phyloP scores from a whole-genome alignment of 2,329 filamentous ascomycete genomes.

The Fusarium multiceps region DNA sequence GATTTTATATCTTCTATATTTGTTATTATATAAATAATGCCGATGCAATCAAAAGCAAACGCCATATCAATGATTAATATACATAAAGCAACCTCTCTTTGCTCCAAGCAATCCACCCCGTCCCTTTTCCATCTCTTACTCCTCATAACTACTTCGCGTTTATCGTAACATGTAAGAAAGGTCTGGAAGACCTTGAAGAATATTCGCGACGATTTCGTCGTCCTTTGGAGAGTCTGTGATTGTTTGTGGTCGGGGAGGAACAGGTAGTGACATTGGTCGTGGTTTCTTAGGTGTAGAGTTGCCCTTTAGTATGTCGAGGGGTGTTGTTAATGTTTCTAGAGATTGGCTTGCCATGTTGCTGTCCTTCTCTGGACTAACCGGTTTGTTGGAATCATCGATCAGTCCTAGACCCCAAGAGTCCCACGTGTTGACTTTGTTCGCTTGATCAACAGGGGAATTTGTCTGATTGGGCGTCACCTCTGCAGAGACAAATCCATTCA shows the following conservation, averaged over 20 bases:
- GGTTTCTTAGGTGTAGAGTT: background rate
- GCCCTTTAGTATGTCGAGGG: constrained; percentile 6
- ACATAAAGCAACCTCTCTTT: constrained; percentile 13
- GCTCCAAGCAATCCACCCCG: background rate
- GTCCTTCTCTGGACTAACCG: constrained; percentile 15
- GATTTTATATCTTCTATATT: background rate
- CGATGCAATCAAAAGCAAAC: constrained; percentile 24
- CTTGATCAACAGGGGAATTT: constrained; percentile 13
- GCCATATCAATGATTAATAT: constrained; percentile 35
- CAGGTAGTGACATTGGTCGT: constrained; percentile 7
- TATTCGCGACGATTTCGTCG: constrained; percentile 49
- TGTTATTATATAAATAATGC: constrained; percentile 11
- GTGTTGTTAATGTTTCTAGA: constrained; percentile 6
- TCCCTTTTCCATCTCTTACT: constrained; percentile 18
- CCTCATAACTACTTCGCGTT: constrained; percentile 24
- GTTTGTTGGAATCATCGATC: constrained; percentile 24
- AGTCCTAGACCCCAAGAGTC: constrained; percentile 37
- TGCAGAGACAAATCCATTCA: constrained; percentile 22
- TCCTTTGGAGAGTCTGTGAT: constrained; percentile 39
- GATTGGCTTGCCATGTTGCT: constrained; percentile 3
- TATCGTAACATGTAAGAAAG: constrained; percentile 60
- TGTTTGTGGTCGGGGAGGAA: constrained; percentile 13
- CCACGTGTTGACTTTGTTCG: constrained; percentile 32
- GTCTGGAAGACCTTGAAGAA: constrained; percentile 56
- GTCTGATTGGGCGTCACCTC: constrained; percentile 21